Conservation (phyloP, 371 early-diverging fungal genomes). For the Rhizopus delemar region DNA sequence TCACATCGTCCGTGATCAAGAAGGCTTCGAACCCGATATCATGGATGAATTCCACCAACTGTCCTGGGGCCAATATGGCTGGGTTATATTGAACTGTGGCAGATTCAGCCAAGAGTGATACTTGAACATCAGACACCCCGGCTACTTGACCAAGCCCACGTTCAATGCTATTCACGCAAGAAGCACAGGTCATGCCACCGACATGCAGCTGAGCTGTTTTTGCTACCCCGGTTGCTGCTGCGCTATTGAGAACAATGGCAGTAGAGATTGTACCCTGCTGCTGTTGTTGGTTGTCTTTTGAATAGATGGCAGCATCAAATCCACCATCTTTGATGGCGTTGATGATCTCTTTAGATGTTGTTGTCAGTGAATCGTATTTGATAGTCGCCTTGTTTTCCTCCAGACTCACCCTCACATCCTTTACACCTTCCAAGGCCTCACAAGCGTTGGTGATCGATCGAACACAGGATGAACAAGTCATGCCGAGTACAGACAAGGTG, state of each 20-base stretch:
- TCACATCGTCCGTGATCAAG: conserved; percentile 32
- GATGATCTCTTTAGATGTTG: conserved; percentile 24
- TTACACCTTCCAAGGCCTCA: conserved; percentile 8
- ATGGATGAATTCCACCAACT: conserved; percentile 66
- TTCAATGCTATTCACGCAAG: conserved; percentile 84
- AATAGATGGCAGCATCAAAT: conserved; percentile 30
- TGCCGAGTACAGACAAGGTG: conserved; percentile 60
- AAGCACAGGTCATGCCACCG: conserved; percentile 85
- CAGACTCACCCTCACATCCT: conserved; percentile 47
- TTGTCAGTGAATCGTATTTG: conserved; percentile 28
- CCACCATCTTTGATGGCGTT: conserved; percentile 60
- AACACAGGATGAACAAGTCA: conserved; percentile 85
- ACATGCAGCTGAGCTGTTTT: conserved; percentile 13
- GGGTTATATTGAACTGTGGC: conserved; percentile 39
- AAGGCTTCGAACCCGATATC: conserved; percentile 85
- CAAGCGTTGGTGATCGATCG: conserved; percentile 56
- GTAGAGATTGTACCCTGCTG: no score
- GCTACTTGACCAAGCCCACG: conserved; percentile 49
- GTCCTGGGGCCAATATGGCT: neutral
- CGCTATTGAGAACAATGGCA: neutral
- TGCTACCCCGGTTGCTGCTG: neutral
- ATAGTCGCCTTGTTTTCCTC: conserved; percentile 48
- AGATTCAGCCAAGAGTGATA: conserved; percentile 68
- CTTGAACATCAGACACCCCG: conserved; percentile 55
- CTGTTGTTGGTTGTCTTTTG: neutral